Percentiles rank a stretch among this genome's conserved stretches.
These are phyloP conservation scores for Aspergillus arachidicola DNA, from an alignment of 2,329 filamentous ascomycete species.

Conservation along the genomic window DNA sequence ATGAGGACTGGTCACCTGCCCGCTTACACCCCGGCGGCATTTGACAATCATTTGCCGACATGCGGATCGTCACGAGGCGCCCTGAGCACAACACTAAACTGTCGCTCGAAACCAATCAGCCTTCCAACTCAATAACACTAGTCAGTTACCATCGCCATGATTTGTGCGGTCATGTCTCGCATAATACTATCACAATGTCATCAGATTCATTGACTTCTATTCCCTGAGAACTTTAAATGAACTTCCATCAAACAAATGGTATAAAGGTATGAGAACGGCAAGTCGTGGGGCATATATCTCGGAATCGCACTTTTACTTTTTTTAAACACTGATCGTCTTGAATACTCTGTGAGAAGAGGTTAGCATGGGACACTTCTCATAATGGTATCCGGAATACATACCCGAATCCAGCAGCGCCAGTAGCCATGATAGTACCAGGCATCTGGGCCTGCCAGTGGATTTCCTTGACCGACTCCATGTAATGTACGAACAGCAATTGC, in stretches of 20 bases:
- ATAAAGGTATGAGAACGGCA: neutral
- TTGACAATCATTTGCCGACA: constrained; percentile 6
- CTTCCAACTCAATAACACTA: neutral
- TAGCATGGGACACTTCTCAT: constrained; percentile 18
- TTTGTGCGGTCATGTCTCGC: neutral
- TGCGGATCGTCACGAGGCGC: neutral
- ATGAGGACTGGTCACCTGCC: neutral
- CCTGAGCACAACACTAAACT: neutral
- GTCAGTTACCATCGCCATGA: neutral
- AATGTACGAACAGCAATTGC: constrained; percentile 94
- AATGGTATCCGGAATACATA: constrained; percentile 36
- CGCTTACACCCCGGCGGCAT: neutral
- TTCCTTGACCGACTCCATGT: constrained; percentile 93
- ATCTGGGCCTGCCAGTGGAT: constrained; percentile 98
- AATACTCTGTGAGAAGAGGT: constrained; percentile 61
- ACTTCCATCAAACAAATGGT: constrained; percentile 3
- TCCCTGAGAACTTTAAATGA: neutral
- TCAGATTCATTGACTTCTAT: constrained; percentile 4
- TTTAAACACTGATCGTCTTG: constrained; percentile 77
- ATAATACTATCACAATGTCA: neutral
- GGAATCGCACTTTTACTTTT: constrained; percentile 2
- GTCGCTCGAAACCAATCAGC: neutral
- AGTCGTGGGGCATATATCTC: neutral
- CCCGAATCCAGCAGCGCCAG: constrained; percentile 81
- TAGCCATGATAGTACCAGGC: constrained; percentile 83